Evolutionary conservation across 768 basidiomycete species (phyloP), one percentile per base, ranked within the genome.

Genomic region (Myochromella boudieri): DNA sequence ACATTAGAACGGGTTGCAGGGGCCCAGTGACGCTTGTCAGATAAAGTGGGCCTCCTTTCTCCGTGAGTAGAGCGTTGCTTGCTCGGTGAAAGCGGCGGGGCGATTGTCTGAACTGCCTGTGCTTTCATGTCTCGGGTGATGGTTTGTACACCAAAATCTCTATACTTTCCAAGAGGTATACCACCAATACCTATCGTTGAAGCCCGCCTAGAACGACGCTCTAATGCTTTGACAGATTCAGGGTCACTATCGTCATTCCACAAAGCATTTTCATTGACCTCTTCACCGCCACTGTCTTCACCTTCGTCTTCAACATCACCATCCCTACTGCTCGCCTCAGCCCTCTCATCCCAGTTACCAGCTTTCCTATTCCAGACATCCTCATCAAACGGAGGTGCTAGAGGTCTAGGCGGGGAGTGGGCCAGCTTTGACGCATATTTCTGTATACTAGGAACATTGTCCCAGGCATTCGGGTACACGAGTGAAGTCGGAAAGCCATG

Each of bases 391-490:
- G 76, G 69, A 38, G 83, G 78, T 4, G 74, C 73, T 6, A 60
- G 37, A 17, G 72, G 58, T 17, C 70, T 64, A 14, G 68, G 68
- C 4, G 73, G 60, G n/a, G 83, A 76, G 43, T 79, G 71, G 27
- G 76, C 77, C 25, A 84, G 67, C 51, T 72, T 74, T 11, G 78
- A 74, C 1, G 85, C 85, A 64, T 94, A 91, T 49, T 75, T 78
- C 53, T 87, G 82, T 46, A 93, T 92, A 50, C 82, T 83, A 6
- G 91, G 87, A 18, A 88, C 81, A 29, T 61, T 70, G 58, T 97
- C 95, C 91, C 91, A 93, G 2, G 87, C 88, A 66, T 97, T 92
- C 5, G 76, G 68, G 64, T 88, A 91, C 12, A 73, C 72, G 48
- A 90, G 68, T 11, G 77, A 69, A 12, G 70, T 67, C 6, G 87